A percentile compares a stretch with the other conserved stretches of the same genome.
phyloP scores from a whole-genome alignment of 306 rosid genomes.

The Citrullus mucosospermus region DNA sequence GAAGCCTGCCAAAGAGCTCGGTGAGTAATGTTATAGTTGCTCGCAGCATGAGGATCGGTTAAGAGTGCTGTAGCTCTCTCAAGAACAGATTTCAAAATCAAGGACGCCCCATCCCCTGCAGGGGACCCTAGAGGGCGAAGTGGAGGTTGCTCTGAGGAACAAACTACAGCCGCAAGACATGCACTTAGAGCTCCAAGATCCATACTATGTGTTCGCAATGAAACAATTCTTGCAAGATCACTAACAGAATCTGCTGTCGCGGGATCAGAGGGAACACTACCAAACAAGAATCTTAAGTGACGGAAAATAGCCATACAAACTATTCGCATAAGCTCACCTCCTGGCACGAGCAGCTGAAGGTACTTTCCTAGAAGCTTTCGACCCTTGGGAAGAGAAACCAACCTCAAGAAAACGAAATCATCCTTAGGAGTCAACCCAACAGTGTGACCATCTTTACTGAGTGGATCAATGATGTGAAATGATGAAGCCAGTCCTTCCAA shows the following conservation, averaged over 20 bases:
- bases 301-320: conserved; percentile 96
- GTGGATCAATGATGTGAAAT: conserved; percentile 83
- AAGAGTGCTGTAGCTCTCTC: conserved; percentile 87
- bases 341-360: conserved; percentile 55
- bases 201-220: conserved; percentile 50
- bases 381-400: conserved; percentile 82
- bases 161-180: conserved; percentile 89
- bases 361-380: conserved; percentile 65
- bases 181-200: conserved; percentile 92
- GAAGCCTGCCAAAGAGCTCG: conserved; percentile 95
- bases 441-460: conserved; percentile 50
- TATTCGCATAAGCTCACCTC: conserved; percentile 68
- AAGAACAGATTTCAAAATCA: conserved; percentile 66
- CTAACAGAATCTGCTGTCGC: conserved; percentile 45
- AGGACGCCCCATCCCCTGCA: conserved; percentile 89
- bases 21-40: conserved; percentile 48
- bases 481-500: conserved; percentile 76
- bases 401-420: conserved; percentile 72
- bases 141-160: conserved; percentile 84
- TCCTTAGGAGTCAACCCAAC: conserved; percentile 68
- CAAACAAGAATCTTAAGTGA: conserved; percentile 77
- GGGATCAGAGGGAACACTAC: conserved; percentile 59
- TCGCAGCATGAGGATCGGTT: conserved; percentile 66
- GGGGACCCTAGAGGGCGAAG: conserved; percentile 82
- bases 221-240: conserved; percentile 61